phyloP scores from a whole-genome alignment of 2,329 filamentous ascomycete species.

The Huntiella moniliformis region DNA sequence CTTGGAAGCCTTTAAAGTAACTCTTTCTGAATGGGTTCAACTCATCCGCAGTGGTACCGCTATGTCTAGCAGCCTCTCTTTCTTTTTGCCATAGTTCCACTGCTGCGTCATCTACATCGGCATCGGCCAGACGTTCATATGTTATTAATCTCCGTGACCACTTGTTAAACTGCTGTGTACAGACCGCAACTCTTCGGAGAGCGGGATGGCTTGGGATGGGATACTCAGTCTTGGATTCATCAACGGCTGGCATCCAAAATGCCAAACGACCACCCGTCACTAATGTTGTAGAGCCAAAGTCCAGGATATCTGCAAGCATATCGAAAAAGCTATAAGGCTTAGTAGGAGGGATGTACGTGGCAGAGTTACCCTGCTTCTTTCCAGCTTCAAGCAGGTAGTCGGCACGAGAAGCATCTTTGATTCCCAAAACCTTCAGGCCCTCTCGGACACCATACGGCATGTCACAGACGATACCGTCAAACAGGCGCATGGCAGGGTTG shows the following conservation, averaged over 20 bases:
- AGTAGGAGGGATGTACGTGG: conserved; percentile 67
- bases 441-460: conserved; percentile 92
- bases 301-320: conserved; percentile 76
- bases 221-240: conserved; percentile 58
- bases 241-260: conserved; percentile 94
- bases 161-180: conserved; percentile 75
- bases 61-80: conserved; percentile 14
- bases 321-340: conserved; percentile 79
- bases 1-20: conserved; percentile 38
- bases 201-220: conserved; percentile 58
- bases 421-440: conserved; percentile 71
- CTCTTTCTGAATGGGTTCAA: conserved; percentile 40
- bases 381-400: conserved; percentile 49
- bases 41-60: conserved; percentile 35
- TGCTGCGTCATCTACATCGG: conserved; percentile 28
- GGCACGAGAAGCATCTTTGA: conserved; percentile 44
- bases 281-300: conserved; percentile 58
- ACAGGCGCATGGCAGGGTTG: conserved; percentile 28
- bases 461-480: conserved; percentile 89
- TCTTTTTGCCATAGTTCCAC: conserved; percentile 18
- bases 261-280: conserved; percentile 64
- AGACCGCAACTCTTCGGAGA: conserved; percentile 55
- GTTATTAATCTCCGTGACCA: conserved; percentile 84
- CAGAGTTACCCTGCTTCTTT: conserved; percentile 47
- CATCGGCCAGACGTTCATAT: conserved; percentile 53